These are phyloP conservation scores for Komagataella pastoris DNA, from an alignment of 805 yeast genomes.

Conservation along the genomic window DNA sequence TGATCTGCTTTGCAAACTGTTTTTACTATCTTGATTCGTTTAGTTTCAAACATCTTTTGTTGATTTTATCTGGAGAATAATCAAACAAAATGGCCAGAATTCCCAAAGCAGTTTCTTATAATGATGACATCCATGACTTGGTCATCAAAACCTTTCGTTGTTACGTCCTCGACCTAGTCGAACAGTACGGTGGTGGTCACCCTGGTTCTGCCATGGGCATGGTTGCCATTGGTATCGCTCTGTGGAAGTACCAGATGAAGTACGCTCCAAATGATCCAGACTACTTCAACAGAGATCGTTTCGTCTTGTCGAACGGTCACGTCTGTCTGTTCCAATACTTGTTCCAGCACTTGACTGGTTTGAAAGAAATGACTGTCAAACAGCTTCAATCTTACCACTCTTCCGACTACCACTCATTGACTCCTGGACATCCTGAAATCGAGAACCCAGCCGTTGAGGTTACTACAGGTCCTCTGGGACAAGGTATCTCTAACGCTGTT, in stretches of 20 bases:
- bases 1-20: neutral
- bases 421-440: slow-evolving; percentile 28
- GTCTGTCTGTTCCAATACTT: slow-evolving; percentile 20
- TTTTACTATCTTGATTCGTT: neutral
- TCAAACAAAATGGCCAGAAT: slow-evolving; percentile 10
- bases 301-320: slow-evolving; percentile 24
- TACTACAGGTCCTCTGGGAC: slow-evolving; percentile 29
- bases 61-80: slow-evolving; percentile 5
- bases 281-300: slow-evolving; percentile 23
- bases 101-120: slow-evolving; percentile 12
- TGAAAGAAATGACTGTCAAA: slow-evolving; percentile 17
- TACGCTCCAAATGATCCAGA: slow-evolving; percentile 18
- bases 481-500: slow-evolving; percentile 25
- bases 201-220: slow-evolving; percentile 33
- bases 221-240: slow-evolving; percentile 24
- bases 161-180: slow-evolving; percentile 19
- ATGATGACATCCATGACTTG: slow-evolving; percentile 15
- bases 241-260: slow-evolving; percentile 21
- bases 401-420: slow-evolving; percentile 10
- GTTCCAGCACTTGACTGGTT: slow-evolving; percentile 18
- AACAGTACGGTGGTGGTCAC: slow-evolving; percentile 25
- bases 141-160: slow-evolving; percentile 18
- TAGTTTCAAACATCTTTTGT: neutral
- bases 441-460: slow-evolving; percentile 23
- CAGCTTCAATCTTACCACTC: slow-evolving; percentile 21